These are phyloP conservation scores for Mycosphaerella arachidis DNA, from an alignment of 2,329 filamentous ascomycete species.

Conservation along the genomic window DNA sequence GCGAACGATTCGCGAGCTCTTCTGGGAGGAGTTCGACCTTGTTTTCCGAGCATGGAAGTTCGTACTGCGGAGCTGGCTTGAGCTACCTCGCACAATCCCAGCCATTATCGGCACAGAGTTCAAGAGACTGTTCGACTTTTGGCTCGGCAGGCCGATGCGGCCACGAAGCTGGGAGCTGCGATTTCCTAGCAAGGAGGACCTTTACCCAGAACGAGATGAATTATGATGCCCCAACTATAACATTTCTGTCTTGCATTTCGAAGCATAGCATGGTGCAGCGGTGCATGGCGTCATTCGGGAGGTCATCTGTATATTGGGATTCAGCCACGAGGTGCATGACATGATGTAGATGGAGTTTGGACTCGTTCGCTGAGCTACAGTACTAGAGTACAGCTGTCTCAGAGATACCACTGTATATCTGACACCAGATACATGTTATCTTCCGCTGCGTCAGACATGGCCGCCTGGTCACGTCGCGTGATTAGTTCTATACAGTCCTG, in stretches of 20 bases:
- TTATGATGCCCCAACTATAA: slow-evolving; percentile 14
- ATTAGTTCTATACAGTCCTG: background rate
- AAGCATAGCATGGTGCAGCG: slow-evolving; percentile 9
- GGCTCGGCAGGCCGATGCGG: slow-evolving; percentile 58
- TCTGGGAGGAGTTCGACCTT: slow-evolving; percentile 60
- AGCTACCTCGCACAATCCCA: slow-evolving; percentile 29
- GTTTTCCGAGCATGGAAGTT: slow-evolving; percentile 61
- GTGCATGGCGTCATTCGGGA: background rate
- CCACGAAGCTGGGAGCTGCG: slow-evolving; percentile 54
- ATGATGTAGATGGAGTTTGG: background rate
- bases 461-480: background rate
- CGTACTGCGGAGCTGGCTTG: slow-evolving; percentile 66
- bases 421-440: background rate
- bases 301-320: background rate
- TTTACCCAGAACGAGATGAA: slow-evolving; percentile 29
- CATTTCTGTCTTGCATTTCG: background rate
- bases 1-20: slow-evolving; percentile 51
- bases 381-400: background rate
- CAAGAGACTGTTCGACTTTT: slow-evolving; percentile 56
- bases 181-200: slow-evolving; percentile 35
- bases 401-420: background rate
- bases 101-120: slow-evolving; percentile 53
- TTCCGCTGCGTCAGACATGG: background rate
- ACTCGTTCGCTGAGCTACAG: background rate
- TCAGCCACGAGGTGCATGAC: background rate